A percentile compares a stretch with the other conserved stretches of the same genome.
These are phyloP conservation scores for Orbilia brochopaga DNA, from an alignment of 2,329 filamentous ascomycete species.

Conservation along the genomic window DNA sequence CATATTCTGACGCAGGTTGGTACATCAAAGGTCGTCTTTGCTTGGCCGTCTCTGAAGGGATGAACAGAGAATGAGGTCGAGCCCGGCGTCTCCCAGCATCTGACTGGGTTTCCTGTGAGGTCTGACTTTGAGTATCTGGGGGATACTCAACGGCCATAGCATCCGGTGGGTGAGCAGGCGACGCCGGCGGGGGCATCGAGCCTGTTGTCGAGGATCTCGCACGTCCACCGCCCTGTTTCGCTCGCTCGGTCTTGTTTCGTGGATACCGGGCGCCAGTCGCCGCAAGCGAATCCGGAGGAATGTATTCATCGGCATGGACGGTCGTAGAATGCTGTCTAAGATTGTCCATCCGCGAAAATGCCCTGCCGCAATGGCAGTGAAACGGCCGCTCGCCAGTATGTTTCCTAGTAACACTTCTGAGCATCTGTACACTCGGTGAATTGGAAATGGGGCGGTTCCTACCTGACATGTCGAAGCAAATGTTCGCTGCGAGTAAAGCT, in stretches of 20 bases:
- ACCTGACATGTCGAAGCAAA: constrained; percentile 91
- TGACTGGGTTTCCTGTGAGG: constrained; percentile 36
- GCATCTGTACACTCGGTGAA: constrained; percentile 28
- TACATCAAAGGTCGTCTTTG: constrained; percentile 38
- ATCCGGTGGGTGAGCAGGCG: constrained; percentile 36
- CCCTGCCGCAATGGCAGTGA: constrained; percentile 89
- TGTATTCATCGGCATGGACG: constrained; percentile 96
- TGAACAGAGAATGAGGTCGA: constrained; percentile 44
- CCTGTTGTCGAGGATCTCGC: constrained; percentile 78
- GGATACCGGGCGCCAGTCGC: constrained; percentile 92
- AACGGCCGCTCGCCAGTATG: constrained; percentile 97
- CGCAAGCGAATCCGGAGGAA: constrained; percentile 88
- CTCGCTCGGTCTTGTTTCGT: constrained; percentile 83
- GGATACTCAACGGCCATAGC: constrained; percentile 49
- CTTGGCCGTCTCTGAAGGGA: constrained; percentile 39
- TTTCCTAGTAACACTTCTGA: constrained; percentile 67
- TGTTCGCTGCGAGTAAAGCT: constrained; percentile 97
- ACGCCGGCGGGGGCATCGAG: constrained; percentile 46
- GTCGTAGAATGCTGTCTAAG: constrained; percentile 95
- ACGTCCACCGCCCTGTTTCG: constrained; percentile 73
- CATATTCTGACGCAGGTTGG: constrained; percentile 32
- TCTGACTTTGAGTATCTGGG: constrained; percentile 28
- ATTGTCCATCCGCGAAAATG: constrained; percentile 94
- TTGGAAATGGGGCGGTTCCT: constrained; percentile 56
- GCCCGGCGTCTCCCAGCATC: constrained; percentile 43